These are phyloP conservation scores for Hypoxylon cercidicola DNA, from an alignment of 495 filamentous ascomycete species.

Conservation along the genomic window DNA sequence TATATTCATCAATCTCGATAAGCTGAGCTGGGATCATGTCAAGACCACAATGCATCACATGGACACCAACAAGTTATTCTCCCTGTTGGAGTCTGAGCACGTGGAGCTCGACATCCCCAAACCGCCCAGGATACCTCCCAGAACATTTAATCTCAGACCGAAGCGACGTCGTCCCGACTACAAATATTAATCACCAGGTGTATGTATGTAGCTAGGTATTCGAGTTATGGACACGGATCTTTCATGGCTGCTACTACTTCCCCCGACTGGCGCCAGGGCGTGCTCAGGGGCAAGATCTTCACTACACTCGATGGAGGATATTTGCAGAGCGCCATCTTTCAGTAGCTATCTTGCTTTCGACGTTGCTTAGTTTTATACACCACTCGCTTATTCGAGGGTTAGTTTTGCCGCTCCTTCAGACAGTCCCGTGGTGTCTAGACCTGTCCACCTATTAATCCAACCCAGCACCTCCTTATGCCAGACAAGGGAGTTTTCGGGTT, in stretches of 20 bases:
- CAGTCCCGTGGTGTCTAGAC: conserved; percentile 52
- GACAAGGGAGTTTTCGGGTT: conserved; percentile 87
- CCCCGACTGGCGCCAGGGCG: background rate
- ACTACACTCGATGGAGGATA: background rate
- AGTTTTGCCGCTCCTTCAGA: conserved; percentile 26
- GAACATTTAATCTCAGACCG: background rate
- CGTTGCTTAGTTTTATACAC: background rate
- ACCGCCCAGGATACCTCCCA: background rate
- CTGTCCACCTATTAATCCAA: conserved; percentile 88
- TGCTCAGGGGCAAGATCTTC: background rate
- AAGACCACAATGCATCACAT: conserved; percentile 31
- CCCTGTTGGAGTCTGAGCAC: conserved; percentile 15
- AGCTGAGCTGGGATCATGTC: conserved; percentile 29
- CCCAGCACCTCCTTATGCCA: conserved; percentile 91
- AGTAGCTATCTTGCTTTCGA: background rate
- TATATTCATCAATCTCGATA: conserved; percentile 20
- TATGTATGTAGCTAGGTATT: no score
- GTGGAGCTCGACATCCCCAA: background rate
- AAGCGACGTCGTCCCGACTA: background rate
- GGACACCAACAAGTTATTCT: conserved; percentile 26
- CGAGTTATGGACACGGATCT: no score
- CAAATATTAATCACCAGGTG: background rate
- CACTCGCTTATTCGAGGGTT: conserved; percentile 12
- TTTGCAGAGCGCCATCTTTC: background rate
- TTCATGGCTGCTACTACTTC: no score